A percentile compares a stretch with the other conserved stretches of the same genome.
Conservation (phyloP, 2,329 filamentous ascomycete genomes). For the Eutypella sp. region DNA sequence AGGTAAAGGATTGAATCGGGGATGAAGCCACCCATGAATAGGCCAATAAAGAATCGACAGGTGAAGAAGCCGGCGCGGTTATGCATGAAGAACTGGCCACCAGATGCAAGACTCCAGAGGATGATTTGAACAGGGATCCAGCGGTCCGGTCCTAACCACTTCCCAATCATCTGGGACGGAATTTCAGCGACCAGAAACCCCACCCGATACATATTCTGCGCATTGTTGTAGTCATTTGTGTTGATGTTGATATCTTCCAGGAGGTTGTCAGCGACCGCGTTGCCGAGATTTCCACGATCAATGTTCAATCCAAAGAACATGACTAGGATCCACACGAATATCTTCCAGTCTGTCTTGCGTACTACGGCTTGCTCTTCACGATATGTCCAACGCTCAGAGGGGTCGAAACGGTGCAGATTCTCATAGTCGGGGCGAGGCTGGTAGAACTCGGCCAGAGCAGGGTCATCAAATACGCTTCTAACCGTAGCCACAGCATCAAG, state of each 20-base stretch:
- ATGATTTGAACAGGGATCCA: constrained; percentile 29
- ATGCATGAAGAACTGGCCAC: constrained; percentile 20
- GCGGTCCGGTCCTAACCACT: constrained; percentile 36
- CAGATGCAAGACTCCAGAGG: constrained; percentile 25
- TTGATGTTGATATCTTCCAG: constrained; percentile 44
- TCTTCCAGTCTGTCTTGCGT: constrained; percentile 2
- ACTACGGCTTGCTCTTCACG: constrained; percentile 7
- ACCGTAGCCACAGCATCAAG: background rate
- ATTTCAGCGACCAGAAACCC: constrained; percentile 54
- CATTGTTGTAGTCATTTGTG: constrained; percentile 48
- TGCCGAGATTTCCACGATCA: constrained; percentile 54
- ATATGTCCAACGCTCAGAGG: constrained; percentile 4
- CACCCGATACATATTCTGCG: constrained; percentile 50
- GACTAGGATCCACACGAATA: constrained; percentile 47
- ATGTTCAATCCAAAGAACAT: constrained; percentile 60
- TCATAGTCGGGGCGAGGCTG: constrained; percentile 7
- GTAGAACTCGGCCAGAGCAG: constrained; percentile 2
- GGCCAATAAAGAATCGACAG: constrained; percentile 4
- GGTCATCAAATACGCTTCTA: too few species aligned
- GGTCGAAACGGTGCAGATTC: constrained; percentile 7
- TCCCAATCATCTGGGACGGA: constrained; percentile 56
- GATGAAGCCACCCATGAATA: constrained; percentile 57
- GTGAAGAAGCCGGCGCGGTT: constrained; percentile 14
- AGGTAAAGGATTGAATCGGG: constrained; percentile 63
- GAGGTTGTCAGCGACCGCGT: constrained; percentile 58